These are phyloP conservation scores for Cytospora schulzeri DNA, from an alignment of 2,329 filamentous ascomycete species.

Conservation along the genomic window DNA sequence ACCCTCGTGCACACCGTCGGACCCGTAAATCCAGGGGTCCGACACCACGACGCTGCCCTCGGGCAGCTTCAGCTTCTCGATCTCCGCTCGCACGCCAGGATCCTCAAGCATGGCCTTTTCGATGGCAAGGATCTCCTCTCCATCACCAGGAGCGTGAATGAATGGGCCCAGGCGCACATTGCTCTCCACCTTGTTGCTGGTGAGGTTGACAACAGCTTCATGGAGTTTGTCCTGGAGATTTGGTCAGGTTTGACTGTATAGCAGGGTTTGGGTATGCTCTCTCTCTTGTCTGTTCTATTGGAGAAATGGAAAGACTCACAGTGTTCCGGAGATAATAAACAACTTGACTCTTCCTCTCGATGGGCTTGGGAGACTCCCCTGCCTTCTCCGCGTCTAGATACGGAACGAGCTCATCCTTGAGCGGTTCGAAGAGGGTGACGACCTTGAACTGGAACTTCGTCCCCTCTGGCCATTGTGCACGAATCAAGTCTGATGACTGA, in stretches of 20 bases:
- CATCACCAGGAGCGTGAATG: slow-evolving; percentile 60
- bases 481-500: slow-evolving; percentile 51
- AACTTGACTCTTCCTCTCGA: slow-evolving; percentile 55
- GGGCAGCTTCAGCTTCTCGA: slow-evolving; percentile 64
- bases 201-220: slow-evolving; percentile 59
- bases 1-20: slow-evolving; percentile 52
- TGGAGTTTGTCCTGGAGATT: slow-evolving; percentile 59
- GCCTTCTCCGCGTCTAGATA: slow-evolving; percentile 53
- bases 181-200: slow-evolving; percentile 51
- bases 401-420: slow-evolving; percentile 53
- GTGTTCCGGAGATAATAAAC: slow-evolving; percentile 63
- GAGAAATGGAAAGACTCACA: slow-evolving; percentile 43
- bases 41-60: slow-evolving; percentile 59
- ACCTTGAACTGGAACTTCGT: slow-evolving; percentile 63
- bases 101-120: slow-evolving; percentile 59
- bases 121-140: slow-evolving; percentile 59
- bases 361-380: slow-evolving; percentile 41
- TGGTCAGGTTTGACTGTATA: not conserved
- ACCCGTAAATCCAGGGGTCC: slow-evolving; percentile 68
- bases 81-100: slow-evolving; percentile 58
- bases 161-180: slow-evolving; percentile 62
- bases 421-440: slow-evolving; percentile 61
- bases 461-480: slow-evolving; percentile 54
- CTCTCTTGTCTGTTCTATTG: not conserved
- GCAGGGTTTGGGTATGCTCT: not conserved